Base-by-base conservation (phyloP, 2,329 filamentous ascomycete species). In the Niveomyces coronatus region DNA sequence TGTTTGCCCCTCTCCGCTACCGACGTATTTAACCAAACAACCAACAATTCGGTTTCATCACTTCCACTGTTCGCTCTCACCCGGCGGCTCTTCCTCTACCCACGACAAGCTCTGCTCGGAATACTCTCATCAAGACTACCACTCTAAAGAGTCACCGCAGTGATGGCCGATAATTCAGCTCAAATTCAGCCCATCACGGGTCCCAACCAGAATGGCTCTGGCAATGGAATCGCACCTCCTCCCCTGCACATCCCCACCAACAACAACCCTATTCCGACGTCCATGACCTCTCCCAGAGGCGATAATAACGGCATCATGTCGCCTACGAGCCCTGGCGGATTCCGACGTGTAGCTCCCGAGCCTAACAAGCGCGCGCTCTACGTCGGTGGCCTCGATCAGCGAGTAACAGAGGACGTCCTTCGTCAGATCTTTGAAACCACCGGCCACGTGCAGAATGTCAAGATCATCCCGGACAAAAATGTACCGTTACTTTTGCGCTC, bases 401-500 rank as follows among this genome's bases (percentile, higher is more conserved):
- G 91, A 49, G 89, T 96, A 45, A 95, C 89, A 22, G 89, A 96
- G 64, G 89, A 96, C 57, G 86, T 96, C 40, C 65, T 96, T 60
- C 86, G 87, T 56, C 89, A 96, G 63, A 96, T 96, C 53, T 98
- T 98, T 56, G 91, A 98, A 70, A 98, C 91, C 6, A 95, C 88
- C 43, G 91, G 91, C 41, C 91, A 98, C 64, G 91, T 98, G 47
- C 83, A 94, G 65, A 95, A 86, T 56, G 91, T 98, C 58, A 98
- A 98, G 73, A 95, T 98, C 57, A 98, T 98, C 60, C 91, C 91
- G 37, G 91, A 98, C 71, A 98, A 98, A 74, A 98, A 95, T 65
- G 88, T 94, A 68, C 75, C 86, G 78, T 35, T 10, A 17, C 24
- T 16, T 10, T 16, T 15, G 6, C 18, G 13, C 4, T 31, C 30